These are phyloP conservation scores for Medicago ruthenica DNA, from an alignment of 306 rosid species.

Conservation along the genomic window DNA sequence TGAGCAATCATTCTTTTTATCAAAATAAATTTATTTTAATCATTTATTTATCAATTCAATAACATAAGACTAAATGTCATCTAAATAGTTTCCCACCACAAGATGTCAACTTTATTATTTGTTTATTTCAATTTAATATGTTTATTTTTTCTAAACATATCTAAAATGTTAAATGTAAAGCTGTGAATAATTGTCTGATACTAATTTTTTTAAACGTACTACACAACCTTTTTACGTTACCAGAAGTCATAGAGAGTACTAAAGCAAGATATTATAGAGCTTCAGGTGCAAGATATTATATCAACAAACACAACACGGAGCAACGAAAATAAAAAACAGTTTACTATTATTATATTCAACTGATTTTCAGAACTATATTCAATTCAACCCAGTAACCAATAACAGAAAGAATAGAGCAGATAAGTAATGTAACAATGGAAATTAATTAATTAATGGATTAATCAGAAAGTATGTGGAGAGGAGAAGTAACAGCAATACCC, in stretches of 20 bases:
- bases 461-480: conserved; percentile 54
- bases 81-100: too few species aligned
- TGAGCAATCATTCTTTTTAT: too few species aligned
- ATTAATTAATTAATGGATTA: conserved; percentile 36
- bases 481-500: conserved; percentile 51
- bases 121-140: not conserved
- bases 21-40: too few species aligned
- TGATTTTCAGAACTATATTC: not conserved
- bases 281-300: conserved; percentile 38
- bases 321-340: not conserved
- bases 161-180: not conserved
- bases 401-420: not conserved
- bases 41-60: too few species aligned
- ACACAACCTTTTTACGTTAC: conserved; percentile 32
- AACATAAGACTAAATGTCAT: too few species aligned
- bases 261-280: conserved; percentile 35
- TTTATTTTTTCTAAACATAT: not conserved
- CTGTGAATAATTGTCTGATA: not conserved
- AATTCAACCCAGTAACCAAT: not conserved
- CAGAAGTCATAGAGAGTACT: conserved; percentile 42
- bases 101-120: not conserved
- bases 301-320: not conserved
- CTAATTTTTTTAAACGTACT: not conserved
- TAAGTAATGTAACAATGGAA: not conserved
- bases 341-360: not conserved